Percentiles rank a stretch among this genome's conserved stretches.
Conservation (phyloP, 2,329 filamentous ascomycete species). For the Penicillium palitans region DNA sequence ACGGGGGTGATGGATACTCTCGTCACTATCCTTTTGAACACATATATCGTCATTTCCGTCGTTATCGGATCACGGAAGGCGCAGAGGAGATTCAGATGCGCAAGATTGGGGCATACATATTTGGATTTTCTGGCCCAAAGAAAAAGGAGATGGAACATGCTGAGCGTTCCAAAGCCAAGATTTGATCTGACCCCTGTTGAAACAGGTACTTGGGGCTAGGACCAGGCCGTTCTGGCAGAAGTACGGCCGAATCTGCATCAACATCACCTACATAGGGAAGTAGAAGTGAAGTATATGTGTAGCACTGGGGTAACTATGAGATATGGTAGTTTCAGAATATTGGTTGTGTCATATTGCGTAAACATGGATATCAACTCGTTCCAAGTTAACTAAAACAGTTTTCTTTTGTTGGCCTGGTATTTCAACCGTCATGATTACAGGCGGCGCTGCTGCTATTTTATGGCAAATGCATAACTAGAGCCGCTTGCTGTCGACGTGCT, state of each 20-base stretch:
- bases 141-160: constrained; percentile 11
- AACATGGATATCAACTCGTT: too few relatives aligned
- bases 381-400: too few relatives aligned
- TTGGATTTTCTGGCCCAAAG: constrained; percentile 45
- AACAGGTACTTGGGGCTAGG: background rate
- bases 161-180: constrained; percentile 13
- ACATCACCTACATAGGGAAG: background rate
- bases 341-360: too few relatives aligned
- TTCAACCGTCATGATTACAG: too few relatives aligned
- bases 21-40: constrained; percentile 63
- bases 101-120: constrained; percentile 62
- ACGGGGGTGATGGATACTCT: constrained; percentile 61
- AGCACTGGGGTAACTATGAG: background rate
- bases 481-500: too few relatives aligned
- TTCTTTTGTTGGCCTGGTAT: too few relatives aligned
- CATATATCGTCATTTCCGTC: constrained; percentile 64
- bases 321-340: background rate
- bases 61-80: constrained; percentile 65
- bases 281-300: background rate
- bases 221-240: background rate
- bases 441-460: too few relatives aligned
- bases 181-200: constrained; percentile 5
- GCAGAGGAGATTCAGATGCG: constrained; percentile 67
- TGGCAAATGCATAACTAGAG: too few relatives aligned
- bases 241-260: background rate